These are phyloP conservation scores for Priceomyces melissophilus DNA, from an alignment of 805 yeast species.

Conservation along the genomic window DNA sequence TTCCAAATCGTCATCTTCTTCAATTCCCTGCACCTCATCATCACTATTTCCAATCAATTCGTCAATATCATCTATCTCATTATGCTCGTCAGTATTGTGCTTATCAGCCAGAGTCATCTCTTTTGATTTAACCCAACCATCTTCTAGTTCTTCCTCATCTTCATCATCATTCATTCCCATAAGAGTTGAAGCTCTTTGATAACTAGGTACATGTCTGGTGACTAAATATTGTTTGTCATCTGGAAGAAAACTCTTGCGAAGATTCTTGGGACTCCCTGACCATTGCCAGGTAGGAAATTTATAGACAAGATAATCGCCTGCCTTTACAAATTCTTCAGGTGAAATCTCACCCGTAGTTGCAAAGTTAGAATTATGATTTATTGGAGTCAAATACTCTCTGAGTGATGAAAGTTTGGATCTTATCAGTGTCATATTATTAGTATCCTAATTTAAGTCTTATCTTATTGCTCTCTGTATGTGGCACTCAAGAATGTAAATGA, in stretches of 20 bases:
- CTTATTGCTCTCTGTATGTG: no score
- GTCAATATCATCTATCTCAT: slow-evolving; percentile 41
- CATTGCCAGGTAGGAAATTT: slow-evolving; percentile 98
- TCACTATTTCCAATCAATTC: slow-evolving; percentile 39
- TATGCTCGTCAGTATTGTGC: slow-evolving; percentile 17
- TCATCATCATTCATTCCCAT: slow-evolving; percentile 37
- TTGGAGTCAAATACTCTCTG: slow-evolving; percentile 92
- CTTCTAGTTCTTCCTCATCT: slow-evolving; percentile 40
- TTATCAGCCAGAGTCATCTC: slow-evolving; percentile 22
- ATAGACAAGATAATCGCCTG: slow-evolving; percentile 89
- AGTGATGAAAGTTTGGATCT: slow-evolving; percentile 79
- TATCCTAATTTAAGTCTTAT: no score
- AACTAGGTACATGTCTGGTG: slow-evolving; percentile 86
- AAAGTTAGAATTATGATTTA: slow-evolving; percentile 82
- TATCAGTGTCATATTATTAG: slow-evolving; percentile 20
- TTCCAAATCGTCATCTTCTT: slow-evolving; percentile 31
- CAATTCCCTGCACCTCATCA: slow-evolving; percentile 20
- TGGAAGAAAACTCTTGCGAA: slow-evolving; percentile 70
- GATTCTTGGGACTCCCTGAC: slow-evolving; percentile 40
- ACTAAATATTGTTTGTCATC: slow-evolving; percentile 81
- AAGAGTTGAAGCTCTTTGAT: slow-evolving; percentile 61
- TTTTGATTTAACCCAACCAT: slow-evolving; percentile 54
- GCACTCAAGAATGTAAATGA: no score
- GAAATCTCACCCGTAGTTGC: slow-evolving; percentile 85
- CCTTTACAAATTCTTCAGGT: slow-evolving; percentile 90